phyloP scores from a whole-genome alignment of 331 rosid genomes.

The Malus hybrid region DNA sequence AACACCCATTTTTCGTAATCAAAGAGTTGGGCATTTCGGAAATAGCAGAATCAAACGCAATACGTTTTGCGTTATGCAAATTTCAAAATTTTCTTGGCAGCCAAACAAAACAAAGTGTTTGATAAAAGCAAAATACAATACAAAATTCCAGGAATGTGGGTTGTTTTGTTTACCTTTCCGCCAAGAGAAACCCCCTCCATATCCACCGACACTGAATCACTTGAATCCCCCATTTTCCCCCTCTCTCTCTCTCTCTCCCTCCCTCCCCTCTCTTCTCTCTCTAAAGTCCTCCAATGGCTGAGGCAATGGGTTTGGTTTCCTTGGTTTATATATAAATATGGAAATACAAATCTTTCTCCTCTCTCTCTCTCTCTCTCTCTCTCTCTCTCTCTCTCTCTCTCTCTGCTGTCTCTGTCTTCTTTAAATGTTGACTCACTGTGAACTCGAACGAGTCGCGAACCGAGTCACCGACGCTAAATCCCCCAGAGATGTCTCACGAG shows the following conservation, averaged over 20 bases:
- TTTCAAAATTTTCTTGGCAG: conserved; percentile 13
- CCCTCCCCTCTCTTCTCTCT: neutral
- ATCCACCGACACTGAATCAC: conserved; percentile 83
- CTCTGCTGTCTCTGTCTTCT: neutral
- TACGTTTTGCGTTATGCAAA: neutral
- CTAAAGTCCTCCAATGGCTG: neutral
- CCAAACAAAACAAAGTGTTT: conserved; percentile 15
- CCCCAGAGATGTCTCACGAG: conserved; percentile 41
- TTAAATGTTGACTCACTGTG: conserved; percentile 13
- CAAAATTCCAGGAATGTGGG: conserved; percentile 20
- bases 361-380: neutral
- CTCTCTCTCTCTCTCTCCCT: neutral
- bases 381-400: neutral
- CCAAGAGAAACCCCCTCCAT: conserved; percentile 69
- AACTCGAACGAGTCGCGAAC: conserved; percentile 52
- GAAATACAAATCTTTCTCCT: neutral
- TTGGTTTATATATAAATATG: neutral
- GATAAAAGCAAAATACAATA: neutral
- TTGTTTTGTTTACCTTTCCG: conserved; percentile 48
- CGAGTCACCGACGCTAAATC: conserved; percentile 95
- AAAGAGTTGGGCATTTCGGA: neutral
- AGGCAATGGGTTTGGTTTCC: neutral
- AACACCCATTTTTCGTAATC: neutral
- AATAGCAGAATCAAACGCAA: neutral
- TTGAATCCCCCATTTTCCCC: conserved; percentile 51